Conservation (phyloP, 169 alveolate species). For the Cryptosporidium sp. region DNA sequence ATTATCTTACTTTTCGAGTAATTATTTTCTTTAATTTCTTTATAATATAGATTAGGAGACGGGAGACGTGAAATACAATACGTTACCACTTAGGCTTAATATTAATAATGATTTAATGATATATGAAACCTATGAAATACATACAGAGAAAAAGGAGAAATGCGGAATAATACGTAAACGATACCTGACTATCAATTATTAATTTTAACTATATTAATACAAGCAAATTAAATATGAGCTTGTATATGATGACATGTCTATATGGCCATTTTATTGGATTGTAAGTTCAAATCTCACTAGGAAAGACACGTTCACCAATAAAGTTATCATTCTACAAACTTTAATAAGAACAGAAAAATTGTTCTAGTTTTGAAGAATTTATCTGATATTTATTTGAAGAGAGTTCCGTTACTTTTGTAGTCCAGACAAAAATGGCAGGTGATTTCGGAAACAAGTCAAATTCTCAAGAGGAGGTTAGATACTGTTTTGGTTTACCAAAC, state of each 20-base stretch:
- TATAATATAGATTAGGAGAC: background rate
- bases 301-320: constrained; percentile 21
- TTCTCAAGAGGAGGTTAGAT: constrained; percentile 74
- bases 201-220: background rate
- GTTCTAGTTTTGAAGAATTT: constrained; percentile 25
- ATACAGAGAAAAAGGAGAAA: constrained; percentile 10
- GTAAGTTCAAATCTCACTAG: constrained; percentile 12
- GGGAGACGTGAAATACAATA: background rate
- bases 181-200: background rate
- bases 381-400: constrained; percentile 13
- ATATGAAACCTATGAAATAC: background rate
- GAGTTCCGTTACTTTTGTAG: background rate
- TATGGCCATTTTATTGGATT: background rate
- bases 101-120: background rate
- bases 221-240: background rate
- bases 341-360: constrained; percentile 12
- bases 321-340: constrained; percentile 15
- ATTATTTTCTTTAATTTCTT: background rate
- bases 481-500: constrained; percentile 67
- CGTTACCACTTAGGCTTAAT: constrained; percentile 44
- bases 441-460: constrained; percentile 65
- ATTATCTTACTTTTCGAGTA: background rate
- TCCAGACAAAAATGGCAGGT: constrained; percentile 44
- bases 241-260: constrained; percentile 3
- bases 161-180: constrained; percentile 15